phyloP scores from a whole-genome alignment of 2,329 filamentous ascomycete genomes.

The Parastagonospora nodorum region DNA sequence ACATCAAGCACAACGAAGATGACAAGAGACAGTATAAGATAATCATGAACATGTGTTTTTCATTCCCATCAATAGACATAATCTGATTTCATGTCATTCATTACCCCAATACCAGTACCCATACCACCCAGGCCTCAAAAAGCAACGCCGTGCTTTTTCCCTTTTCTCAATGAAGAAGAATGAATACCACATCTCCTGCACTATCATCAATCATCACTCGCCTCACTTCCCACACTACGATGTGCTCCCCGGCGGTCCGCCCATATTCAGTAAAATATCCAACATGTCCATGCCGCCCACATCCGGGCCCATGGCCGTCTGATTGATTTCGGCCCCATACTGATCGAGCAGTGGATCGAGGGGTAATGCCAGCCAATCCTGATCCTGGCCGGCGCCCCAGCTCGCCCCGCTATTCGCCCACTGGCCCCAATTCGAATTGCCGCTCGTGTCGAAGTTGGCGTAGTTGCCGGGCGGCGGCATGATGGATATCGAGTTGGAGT shows the following conservation, averaged over 20 bases:
- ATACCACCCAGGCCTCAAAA: background rate
- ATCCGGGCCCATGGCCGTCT: constrained; percentile 66
- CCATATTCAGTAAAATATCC: constrained; percentile 52
- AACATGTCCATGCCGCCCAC: constrained; percentile 61
- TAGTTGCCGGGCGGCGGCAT: constrained; percentile 54
- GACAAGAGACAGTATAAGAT: too few species aligned
- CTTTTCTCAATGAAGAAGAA: background rate
- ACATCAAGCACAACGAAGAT: too few species aligned
- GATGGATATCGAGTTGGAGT: constrained; percentile 49
- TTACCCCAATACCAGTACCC: background rate
- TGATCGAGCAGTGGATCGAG: constrained; percentile 65
- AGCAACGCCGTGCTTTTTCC: background rate
- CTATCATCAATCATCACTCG: background rate
- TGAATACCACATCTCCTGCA: background rate
- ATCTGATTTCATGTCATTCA: background rate
- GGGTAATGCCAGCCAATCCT: constrained; percentile 67
- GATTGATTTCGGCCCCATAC: constrained; percentile 62
- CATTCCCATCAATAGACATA: background rate
- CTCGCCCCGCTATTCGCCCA: constrained; percentile 27
- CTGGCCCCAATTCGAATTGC: constrained; percentile 19
- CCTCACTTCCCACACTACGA: constrained; percentile 5
- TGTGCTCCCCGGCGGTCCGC: constrained; percentile 33
- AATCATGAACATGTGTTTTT: background rate
- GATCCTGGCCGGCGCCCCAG: constrained; percentile 36
- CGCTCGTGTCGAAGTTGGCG: constrained; percentile 13